phyloP scores from a whole-genome alignment of 345 rosid species.

The Brassica juncea region DNA sequence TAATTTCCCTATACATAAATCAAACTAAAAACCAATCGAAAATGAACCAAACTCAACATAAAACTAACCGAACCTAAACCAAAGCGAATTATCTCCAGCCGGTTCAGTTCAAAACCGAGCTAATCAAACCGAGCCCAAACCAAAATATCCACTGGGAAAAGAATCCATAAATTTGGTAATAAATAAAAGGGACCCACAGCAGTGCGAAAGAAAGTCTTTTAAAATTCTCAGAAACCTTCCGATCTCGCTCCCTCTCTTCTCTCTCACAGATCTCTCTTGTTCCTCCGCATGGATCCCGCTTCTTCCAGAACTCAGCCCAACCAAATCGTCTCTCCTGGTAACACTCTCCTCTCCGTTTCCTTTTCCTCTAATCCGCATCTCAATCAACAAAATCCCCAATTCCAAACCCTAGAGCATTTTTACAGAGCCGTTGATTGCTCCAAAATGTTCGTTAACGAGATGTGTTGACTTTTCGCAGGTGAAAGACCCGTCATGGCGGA shows the following conservation, averaged over 20 bases:
- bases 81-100: neutral
- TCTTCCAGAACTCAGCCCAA: conserved; percentile 37
- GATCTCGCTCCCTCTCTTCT: conserved; percentile 22
- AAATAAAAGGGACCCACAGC: neutral
- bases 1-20: too few species aligned
- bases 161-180: neutral
- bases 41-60: neutral
- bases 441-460: neutral
- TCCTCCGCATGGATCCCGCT: conserved; percentile 34
- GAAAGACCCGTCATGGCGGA: conserved; percentile 44
- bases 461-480: conserved; percentile 45
- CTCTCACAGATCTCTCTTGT: neutral
- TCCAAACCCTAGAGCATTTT: conserved; percentile 31
- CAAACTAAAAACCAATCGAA: neutral
- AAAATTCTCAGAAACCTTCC: neutral
- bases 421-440: conserved; percentile 22
- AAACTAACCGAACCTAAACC: neutral
- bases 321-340: conserved; percentile 47
- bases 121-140: neutral
- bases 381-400: neutral
- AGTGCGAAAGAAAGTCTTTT: neutral
- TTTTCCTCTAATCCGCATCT: neutral
- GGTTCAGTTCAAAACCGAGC: neutral
- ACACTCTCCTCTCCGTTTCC: conserved; percentile 16
- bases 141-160: too few species aligned